phyloP scores from a whole-genome alignment of 257 asterid genomes.

The Mentha longifolia region DNA sequence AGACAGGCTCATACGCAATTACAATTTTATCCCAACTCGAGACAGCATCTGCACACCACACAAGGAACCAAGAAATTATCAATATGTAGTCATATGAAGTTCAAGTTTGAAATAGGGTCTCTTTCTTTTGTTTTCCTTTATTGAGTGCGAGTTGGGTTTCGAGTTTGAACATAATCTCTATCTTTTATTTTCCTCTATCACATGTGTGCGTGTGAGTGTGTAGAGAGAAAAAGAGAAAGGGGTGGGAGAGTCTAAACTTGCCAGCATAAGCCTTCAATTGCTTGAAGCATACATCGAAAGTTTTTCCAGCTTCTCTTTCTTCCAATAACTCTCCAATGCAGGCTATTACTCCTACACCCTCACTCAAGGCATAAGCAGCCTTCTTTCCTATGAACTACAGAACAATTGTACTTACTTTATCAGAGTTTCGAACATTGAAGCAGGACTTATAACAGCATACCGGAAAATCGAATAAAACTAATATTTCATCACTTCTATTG shows the following conservation, averaged over 20 bases:
- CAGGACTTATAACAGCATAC: conserved; percentile 24
- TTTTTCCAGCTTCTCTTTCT: conserved; percentile 95
- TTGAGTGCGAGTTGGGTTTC: background rate
- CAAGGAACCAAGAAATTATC: conserved; percentile 19
- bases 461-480: conserved; percentile 17
- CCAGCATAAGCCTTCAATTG: conserved; percentile 95
- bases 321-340: conserved; percentile 96
- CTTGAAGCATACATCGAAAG: conserved; percentile 89
- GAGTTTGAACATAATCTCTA: background rate
- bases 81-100: background rate
- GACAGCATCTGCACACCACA: conserved; percentile 69
- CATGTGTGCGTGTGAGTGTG: background rate
- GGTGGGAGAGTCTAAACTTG: conserved; percentile 23
- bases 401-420: conserved; percentile 26
- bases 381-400: conserved; percentile 93
- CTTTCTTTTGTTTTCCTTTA: background rate
- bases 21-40: conserved; percentile 92
- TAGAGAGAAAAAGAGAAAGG: background rate
- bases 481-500: background rate
- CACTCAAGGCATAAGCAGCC: conserved; percentile 94
- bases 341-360: conserved; percentile 89
- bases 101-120: background rate
- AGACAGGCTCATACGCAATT: conserved; percentile 95
- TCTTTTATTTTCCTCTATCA: background rate
- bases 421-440: conserved; percentile 31